A percentile compares a stretch with the other conserved stretches of the same genome.
Evolutionary conservation across 257 asterid species (phyloP).

Genomic region (Solanum chmielewskii): DNA sequence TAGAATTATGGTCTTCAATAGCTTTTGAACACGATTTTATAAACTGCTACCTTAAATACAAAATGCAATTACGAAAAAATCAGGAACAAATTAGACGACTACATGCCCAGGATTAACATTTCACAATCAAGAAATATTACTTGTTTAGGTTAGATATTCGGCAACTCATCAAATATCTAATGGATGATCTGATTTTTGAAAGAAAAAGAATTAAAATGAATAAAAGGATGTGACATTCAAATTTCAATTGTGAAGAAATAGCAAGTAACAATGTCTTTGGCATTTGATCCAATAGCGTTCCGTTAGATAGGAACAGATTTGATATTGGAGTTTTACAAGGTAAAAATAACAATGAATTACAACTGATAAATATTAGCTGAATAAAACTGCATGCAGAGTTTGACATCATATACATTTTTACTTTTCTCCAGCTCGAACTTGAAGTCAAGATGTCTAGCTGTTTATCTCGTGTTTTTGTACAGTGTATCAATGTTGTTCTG

Average conservation of each 20-base stretch:
- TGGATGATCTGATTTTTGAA: not conserved
- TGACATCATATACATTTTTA: not conserved
- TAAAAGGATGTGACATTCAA: not conserved
- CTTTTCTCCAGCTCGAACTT: not conserved
- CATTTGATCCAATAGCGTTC: too few species aligned
- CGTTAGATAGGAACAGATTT: too few species aligned
- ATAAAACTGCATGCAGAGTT: not conserved
- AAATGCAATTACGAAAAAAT: not conserved
- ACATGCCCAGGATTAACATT: not conserved
- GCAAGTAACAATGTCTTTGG: not conserved
- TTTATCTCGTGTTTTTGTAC: conserved; percentile 43
- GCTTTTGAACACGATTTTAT: not conserved
- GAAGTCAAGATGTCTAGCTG: not conserved
- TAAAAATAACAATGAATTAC: not conserved
- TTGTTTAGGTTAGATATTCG: not conserved
- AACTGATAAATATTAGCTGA: not conserved
- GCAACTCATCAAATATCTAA: not conserved
- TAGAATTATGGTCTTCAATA: too few species aligned
- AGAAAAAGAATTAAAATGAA: not conserved
- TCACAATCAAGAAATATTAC: not conserved
- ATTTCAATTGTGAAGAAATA: not conserved
- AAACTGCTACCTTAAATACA: not conserved
- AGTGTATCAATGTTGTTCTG: conserved; percentile 48
- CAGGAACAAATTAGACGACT: not conserved
- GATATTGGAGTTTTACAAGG: not conserved